Conservation (phyloP, 169 alveolate species). For the Cryptosporidium meleagridis region DNA sequence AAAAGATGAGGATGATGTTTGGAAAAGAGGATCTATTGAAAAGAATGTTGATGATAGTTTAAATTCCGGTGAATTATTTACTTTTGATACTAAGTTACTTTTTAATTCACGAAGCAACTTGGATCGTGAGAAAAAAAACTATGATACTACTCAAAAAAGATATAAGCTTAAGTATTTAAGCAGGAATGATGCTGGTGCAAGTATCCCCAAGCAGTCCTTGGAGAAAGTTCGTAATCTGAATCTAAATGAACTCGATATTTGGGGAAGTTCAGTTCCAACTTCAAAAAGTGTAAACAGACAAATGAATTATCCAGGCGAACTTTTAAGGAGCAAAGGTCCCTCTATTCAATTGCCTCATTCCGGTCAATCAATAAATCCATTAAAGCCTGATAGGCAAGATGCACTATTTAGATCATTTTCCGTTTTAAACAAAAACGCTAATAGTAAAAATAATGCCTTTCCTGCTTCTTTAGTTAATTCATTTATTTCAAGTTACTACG, state of each 20-base stretch:
- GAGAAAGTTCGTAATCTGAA: not conserved
- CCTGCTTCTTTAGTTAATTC: constrained; percentile 17
- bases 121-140: not conserved
- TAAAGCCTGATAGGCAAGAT: constrained; percentile 25
- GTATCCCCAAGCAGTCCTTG: not conserved
- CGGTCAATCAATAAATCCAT: constrained; percentile 53
- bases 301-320: constrained; percentile 22
- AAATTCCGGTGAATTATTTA: constrained; percentile 32
- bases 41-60: not conserved
- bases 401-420: constrained; percentile 5
- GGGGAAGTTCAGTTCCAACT: constrained; percentile 34
- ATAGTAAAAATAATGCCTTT: not conserved
- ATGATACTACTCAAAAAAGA: not conserved
- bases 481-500: constrained; percentile 17
- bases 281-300: too few relatives aligned
- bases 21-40: not conserved
- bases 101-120: not conserved
- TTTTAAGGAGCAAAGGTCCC: constrained; percentile 2
- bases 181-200: not conserved
- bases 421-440: not conserved
- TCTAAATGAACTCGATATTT: constrained; percentile 37
- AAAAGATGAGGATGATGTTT: not conserved
- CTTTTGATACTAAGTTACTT: constrained; percentile 11
- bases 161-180: not conserved
- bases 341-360: constrained; percentile 20